phyloP scores from a whole-genome alignment of 768 basidiomycete species.

The Cystobasidium tubakii region DNA sequence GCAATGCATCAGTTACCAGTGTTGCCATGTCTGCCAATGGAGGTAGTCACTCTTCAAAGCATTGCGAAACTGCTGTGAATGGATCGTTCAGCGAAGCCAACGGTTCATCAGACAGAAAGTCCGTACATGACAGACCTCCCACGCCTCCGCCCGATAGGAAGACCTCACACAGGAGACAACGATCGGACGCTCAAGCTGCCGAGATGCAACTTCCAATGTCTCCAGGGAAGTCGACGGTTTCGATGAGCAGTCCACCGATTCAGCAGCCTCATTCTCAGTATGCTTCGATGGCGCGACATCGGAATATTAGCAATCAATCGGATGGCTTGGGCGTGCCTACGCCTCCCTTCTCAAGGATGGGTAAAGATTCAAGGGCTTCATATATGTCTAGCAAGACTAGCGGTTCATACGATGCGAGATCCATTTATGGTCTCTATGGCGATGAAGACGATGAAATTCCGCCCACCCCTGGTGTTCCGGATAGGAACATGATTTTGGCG shows the following conservation, averaged over 20 bases:
- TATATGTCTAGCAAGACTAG: slow-evolving; percentile 15
- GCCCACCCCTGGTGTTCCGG: slow-evolving; percentile 10
- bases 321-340: not conserved
- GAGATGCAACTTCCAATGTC: not conserved
- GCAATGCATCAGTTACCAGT: not conserved
- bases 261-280: not conserved
- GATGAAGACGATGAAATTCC: slow-evolving; percentile 22
- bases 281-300: not conserved
- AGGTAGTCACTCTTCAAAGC: not conserved
- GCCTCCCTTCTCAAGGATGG: not conserved
- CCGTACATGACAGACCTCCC: slow-evolving; percentile 17
- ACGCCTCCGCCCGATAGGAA: slow-evolving; percentile 20
- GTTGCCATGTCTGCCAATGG: not conserved
- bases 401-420: slow-evolving; percentile 31
- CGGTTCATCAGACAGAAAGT: not conserved
- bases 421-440: slow-evolving; percentile 30
- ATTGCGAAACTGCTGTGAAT: not conserved
- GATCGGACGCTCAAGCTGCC: not conserved
- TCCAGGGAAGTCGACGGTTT: not conserved
- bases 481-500: slow-evolving; percentile 21
- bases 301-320: not conserved
- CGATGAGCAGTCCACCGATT: not conserved
- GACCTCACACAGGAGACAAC: slow-evolving; percentile 1
- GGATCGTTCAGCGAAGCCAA: not conserved
- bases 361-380: slow-evolving; percentile 6